Evolutionary conservation across 345 rosid species (phyloP).

Genomic region (Arabidopsis suecica): DNA sequence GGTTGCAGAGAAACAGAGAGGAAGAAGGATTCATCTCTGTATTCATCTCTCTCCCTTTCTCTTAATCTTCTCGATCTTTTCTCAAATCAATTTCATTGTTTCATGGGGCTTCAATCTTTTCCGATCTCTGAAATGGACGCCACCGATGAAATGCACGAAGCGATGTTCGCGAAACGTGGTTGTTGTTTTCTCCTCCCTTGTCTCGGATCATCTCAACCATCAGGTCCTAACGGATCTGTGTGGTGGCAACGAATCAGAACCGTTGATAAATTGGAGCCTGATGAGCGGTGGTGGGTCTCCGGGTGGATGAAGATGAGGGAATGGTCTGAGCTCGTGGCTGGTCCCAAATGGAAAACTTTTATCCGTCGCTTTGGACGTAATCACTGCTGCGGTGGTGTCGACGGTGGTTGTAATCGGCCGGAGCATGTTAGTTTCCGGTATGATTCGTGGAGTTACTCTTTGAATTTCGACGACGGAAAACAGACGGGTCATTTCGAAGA

Average conservation of each 20-base stretch:
- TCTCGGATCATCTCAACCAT: constrained; percentile 40
- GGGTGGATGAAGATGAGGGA: constrained; percentile 58
- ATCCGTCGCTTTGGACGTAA: constrained; percentile 51
- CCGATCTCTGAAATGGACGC: constrained; percentile 38
- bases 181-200: constrained; percentile 56
- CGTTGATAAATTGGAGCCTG: constrained; percentile 38
- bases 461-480: constrained; percentile 83
- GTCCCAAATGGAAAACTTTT: constrained; percentile 62
- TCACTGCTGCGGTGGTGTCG: constrained; percentile 27
- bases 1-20: constrained; percentile 41
- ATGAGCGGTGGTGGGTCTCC: constrained; percentile 50
- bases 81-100: background rate
- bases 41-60: constrained; percentile 37
- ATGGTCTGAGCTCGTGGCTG: constrained; percentile 60
- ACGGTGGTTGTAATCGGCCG: constrained; percentile 25
- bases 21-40: constrained; percentile 29
- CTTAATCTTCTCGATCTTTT: constrained; percentile 2
- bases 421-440: constrained; percentile 60
- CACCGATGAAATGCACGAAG: constrained; percentile 47
- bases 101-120: constrained; percentile 37
- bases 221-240: constrained; percentile 41
- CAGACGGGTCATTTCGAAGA: constrained; percentile 46
- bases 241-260: constrained; percentile 55
- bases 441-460: constrained; percentile 80
- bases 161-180: constrained; percentile 41